Conservation (phyloP, 805 yeast genomes). For the Ogataea siamensis region DNA sequence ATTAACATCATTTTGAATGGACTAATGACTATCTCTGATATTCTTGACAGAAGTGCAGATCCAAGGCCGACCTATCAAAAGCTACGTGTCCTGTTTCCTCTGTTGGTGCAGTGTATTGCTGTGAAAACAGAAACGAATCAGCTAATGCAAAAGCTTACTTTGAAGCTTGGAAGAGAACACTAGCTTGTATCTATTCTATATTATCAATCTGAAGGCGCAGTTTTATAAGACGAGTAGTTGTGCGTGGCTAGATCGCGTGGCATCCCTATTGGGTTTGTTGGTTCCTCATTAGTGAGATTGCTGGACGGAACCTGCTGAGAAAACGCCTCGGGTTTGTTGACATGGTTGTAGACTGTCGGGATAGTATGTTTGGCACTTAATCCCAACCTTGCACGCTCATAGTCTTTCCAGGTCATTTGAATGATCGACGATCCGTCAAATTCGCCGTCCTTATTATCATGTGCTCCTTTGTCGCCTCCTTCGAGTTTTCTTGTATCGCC, state of each 20-base stretch:
- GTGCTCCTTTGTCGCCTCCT: conserved; percentile 66
- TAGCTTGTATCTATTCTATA: not conserved
- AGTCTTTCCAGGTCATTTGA: conserved; percentile 95
- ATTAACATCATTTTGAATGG: conserved; percentile 48
- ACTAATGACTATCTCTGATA: conserved; percentile 23
- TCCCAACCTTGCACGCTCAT: conserved; percentile 61
- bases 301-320: conserved; percentile 3
- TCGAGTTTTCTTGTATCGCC: conserved; percentile 87
- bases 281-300: conserved; percentile 1
- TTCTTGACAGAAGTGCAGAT: conserved; percentile 2
- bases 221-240: conserved; percentile 17
- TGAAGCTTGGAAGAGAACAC: conserved; percentile 14
- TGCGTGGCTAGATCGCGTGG: conserved; percentile 11
- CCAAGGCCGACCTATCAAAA: conserved; percentile 6
- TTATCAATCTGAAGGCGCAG: conserved; percentile 11
- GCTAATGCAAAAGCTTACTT: conserved; percentile 19
- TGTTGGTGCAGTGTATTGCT: conserved; percentile 25
- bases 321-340: conserved; percentile 4
- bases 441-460: conserved; percentile 70
- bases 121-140: conserved; percentile 8
- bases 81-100: conserved; percentile 20
- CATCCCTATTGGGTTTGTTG: conserved; percentile 9
- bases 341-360: conserved; percentile 28
- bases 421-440: conserved; percentile 88
- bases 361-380: conserved; percentile 20